phyloP scores from a whole-genome alignment of 1,139 yeast species.

The Keqinozyma sinolaborantium region DNA sequence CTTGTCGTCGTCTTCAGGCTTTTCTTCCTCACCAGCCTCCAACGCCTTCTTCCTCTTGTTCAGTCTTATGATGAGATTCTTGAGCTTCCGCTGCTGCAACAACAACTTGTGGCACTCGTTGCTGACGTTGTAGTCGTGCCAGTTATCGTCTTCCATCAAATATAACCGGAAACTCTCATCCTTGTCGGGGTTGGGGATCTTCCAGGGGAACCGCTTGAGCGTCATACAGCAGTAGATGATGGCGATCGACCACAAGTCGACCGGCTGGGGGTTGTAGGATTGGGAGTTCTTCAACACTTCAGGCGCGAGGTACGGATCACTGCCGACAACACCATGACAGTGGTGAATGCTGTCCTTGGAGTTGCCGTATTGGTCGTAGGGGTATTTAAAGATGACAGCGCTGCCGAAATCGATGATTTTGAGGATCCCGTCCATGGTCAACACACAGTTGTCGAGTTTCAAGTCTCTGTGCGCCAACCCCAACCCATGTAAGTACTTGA shows the following conservation, averaged over 20 bases:
- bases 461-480: slow-evolving; percentile 96
- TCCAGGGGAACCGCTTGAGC: slow-evolving; percentile 94
- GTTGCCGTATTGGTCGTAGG: slow-evolving; percentile 59
- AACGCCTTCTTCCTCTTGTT: slow-evolving; percentile 35
- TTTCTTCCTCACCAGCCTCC: slow-evolving; percentile 2
- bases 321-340: slow-evolving; percentile 94
- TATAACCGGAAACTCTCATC: slow-evolving; percentile 75
- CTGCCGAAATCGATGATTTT: slow-evolving; percentile 96
- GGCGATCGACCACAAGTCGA: slow-evolving; percentile 94
- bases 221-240: slow-evolving; percentile 96
- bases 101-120: slow-evolving; percentile 48
- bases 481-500: slow-evolving; percentile 75
- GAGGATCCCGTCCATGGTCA: slow-evolving; percentile 79
- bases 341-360: slow-evolving; percentile 59
- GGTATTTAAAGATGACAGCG: slow-evolving; percentile 91
- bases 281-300: slow-evolving; percentile 72
- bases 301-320: slow-evolving; percentile 97
- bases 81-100: slow-evolving; percentile 43
- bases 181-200: slow-evolving; percentile 74
- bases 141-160: slow-evolving; percentile 53
- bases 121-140: slow-evolving; percentile 51
- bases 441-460: slow-evolving; percentile 92
- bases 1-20: slow-evolving; percentile 4
- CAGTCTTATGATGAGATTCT: slow-evolving; percentile 41
- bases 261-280: slow-evolving; percentile 87